Base-by-base conservation (phyloP, 1,284 basidiomycete species). In the Marasmius tenuissimus region DNA sequence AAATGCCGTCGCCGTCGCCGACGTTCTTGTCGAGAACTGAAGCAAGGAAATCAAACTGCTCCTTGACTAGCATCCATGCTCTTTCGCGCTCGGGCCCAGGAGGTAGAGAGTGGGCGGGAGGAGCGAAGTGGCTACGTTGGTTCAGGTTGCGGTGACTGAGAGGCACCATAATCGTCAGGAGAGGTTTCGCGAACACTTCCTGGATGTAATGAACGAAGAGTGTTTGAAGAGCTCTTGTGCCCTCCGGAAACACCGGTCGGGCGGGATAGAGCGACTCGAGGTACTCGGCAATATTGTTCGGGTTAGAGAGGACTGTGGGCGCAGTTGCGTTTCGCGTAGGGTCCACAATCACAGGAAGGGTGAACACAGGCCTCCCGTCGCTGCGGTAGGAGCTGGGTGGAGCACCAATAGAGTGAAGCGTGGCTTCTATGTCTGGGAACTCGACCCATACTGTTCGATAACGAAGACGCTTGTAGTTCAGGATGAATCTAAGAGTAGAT, bases 401-500 rank as follows among this genome's bases (percentile, higher is more conserved):
- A 0, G 88, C 89, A 3, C 81, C 81, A 42, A 89, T 83, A 3
- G 79, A 74, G 20, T 78, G 81, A 27, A 91, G 69, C 2, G 84
- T 86, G 11, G 75, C 67, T 66, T 91, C 88, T 37, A 91, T 80
- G 47, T 91, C 85, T 42, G 85, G 80, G 63, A 89, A 83, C 52
- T 89, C 86, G 47, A 91, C 76, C 87, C 87, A 90, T 33, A 80
- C 74, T 0, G 89, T 91, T 53, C 80, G 81, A 67, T 91, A 87
- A 3, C 80, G 82, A 3, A 91, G 79, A 2, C 86, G 81, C 69
- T 91, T 91, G 69, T 82, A 91, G 69, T 91, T 91, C 20, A 91
- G 74, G 54, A 91, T 86, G 56, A 90, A 82, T 50, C 89, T 90
- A 64, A 18, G 54, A 63, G 18, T n/a, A 20, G 63, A 55, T 52